phyloP scores from a whole-genome alignment of 2,329 filamentous ascomycete species.

The Epichloe amarillans region DNA sequence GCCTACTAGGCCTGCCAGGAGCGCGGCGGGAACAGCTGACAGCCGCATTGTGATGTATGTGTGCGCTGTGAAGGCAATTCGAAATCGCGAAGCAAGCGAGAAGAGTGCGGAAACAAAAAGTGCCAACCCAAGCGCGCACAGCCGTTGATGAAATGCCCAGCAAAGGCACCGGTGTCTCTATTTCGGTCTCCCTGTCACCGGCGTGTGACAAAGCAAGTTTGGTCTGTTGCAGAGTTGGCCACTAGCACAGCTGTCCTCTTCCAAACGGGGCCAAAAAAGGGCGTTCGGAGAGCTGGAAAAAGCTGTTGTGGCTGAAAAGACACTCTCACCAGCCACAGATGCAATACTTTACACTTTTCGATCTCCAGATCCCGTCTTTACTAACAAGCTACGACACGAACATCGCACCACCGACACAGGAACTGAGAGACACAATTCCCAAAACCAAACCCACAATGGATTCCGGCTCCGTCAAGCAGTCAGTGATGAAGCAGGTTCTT shows the following conservation, averaged over 20 bases:
- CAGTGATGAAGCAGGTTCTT: conserved; percentile 52
- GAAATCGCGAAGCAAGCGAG: not conserved
- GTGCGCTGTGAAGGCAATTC: not conserved
- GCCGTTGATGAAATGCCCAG: conserved; percentile 4
- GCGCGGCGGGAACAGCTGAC: conserved; percentile 31
- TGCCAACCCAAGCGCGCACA: not conserved
- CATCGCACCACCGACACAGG: too few species aligned
- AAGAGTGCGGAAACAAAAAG: not conserved
- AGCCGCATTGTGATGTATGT: conserved; percentile 29
- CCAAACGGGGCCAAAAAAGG: conserved; percentile 6
- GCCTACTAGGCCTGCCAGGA: conserved; percentile 37
- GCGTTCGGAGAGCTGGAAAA: not conserved
- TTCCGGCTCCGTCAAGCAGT: conserved; percentile 44
- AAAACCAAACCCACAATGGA: conserved; percentile 29
- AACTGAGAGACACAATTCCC: too few species aligned
- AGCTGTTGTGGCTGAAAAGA: not conserved
- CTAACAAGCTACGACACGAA: not conserved
- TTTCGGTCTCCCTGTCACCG: conserved; percentile 1
- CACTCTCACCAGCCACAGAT: conserved; percentile 15
- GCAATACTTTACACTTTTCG: not conserved
- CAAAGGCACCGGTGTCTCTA: conserved; percentile 5
- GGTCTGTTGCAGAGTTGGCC: not conserved
- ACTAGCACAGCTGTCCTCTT: conserved; percentile 14
- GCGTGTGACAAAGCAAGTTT: not conserved
- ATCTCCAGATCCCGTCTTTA: not conserved